These are phyloP conservation scores for Sordariomycetes sp. DNA, from an alignment of 2,329 filamentous ascomycete species.

Conservation along the genomic window DNA sequence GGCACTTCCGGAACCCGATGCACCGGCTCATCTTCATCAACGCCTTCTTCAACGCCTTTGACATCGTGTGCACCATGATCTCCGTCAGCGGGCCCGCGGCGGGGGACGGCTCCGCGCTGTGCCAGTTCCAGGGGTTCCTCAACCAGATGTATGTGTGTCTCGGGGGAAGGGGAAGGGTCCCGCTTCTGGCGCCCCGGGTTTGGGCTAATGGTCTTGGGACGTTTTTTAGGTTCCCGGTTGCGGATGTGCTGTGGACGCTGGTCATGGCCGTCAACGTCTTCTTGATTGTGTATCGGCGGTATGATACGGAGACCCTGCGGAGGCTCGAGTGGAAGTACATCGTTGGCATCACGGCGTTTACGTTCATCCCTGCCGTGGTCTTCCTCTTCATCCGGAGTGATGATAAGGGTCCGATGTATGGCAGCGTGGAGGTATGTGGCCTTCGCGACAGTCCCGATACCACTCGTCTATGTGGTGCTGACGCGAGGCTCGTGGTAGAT, in stretches of 20 bases:
- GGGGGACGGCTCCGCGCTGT: background rate
- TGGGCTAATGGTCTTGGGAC: background rate
- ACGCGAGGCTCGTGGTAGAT: background rate
- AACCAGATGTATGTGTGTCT: background rate
- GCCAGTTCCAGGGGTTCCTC: slow-evolving; percentile 2
- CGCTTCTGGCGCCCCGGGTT: too few relatives aligned
- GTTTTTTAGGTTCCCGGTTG: background rate
- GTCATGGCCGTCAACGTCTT: slow-evolving; percentile 2
- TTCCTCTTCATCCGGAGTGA: slow-evolving; percentile 1
- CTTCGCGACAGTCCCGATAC: background rate
- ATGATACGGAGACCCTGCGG: background rate
- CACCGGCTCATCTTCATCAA: slow-evolving; percentile 4
- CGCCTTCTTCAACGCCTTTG: slow-evolving; percentile 3
- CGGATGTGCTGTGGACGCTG: slow-evolving; percentile 1
- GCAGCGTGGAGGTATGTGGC: background rate
- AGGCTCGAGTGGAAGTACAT: slow-evolving; percentile 2
- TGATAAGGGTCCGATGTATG: slow-evolving; percentile 2
- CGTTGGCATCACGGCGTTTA: background rate
- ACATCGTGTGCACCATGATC: slow-evolving; percentile 3
- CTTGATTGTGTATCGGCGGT: slow-evolving; percentile 1
- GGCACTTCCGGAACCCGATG: slow-evolving; percentile 3
- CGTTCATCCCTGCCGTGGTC: background rate
- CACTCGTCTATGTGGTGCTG: background rate
- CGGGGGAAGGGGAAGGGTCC: too few relatives aligned
- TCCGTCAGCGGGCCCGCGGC: background rate